Conservation (phyloP, 108 stramenopile genomes). For the Conticribra weissflogii region DNA sequence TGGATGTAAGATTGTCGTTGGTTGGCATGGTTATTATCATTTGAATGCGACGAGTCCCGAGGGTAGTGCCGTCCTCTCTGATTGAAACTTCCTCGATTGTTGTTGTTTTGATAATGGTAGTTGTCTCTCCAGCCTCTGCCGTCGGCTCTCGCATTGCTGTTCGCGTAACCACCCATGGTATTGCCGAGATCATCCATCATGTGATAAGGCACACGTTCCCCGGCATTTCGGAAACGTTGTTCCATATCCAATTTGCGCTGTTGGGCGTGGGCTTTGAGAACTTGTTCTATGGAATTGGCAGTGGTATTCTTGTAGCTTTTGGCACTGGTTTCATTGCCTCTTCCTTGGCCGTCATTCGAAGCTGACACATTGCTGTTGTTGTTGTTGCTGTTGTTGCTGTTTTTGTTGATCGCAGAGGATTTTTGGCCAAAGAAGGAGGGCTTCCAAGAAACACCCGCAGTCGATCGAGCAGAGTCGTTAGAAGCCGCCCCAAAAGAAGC, state of each 20-base stretch:
- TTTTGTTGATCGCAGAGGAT: background rate
- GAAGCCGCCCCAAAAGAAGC: background rate
- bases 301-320: background rate
- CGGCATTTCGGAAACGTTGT: slow-evolving; percentile 33
- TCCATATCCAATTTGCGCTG: slow-evolving; percentile 38
- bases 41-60: no score
- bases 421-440: slow-evolving; percentile 11
- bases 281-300: slow-evolving; percentile 34
- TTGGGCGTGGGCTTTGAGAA: slow-evolving; percentile 24
- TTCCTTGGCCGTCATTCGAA: slow-evolving; percentile 8
- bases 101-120: background rate
- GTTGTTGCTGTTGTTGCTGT: slow-evolving; percentile 4
- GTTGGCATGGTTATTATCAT: no score
- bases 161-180: background rate
- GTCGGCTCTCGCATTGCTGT: background rate
- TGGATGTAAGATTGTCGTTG: background rate
- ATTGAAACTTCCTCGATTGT: no score
- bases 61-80: no score
- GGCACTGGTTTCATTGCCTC: background rate
- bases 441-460: slow-evolving; percentile 6
- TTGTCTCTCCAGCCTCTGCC: background rate
- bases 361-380: slow-evolving; percentile 1
- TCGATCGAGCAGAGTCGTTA: background rate
- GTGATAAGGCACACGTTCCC: slow-evolving; percentile 30
- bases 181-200: slow-evolving; percentile 25